Base-by-base conservation (phyloP, 192 early-diverging fungal genomes). In the Coemansia sp. region DNA sequence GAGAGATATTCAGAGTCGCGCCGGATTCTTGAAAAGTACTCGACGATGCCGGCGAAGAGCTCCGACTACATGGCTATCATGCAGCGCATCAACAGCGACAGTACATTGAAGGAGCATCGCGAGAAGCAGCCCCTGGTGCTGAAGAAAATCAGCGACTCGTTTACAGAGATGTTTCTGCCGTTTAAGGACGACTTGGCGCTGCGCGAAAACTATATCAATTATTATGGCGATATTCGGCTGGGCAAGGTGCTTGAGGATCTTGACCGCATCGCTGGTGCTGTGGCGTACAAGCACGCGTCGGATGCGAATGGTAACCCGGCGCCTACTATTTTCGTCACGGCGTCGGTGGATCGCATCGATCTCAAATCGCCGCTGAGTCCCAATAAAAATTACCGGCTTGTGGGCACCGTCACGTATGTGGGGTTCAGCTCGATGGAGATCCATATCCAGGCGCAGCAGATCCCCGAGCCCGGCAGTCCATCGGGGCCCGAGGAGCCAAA, bases 361-460 rank as follows among this genome's bases (percentile, higher is more conserved):
- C 61, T 96, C 38, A 62, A 87, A 28, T 52, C 75, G 22, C 74
- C 67, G 3, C 77, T 90, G 29, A 76, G 81, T 5, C 59, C 82
- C 8, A 79, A 85, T 49, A 37, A 71, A 35, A 88, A 96, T 59
- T 73, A 91, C 29, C 78, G 84, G n/a, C 68, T 96, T 32, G 79
- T 80, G 24, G 93, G 91, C 15, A 84, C 85, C 51, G 91, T 93
- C 22, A 88, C 87, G 1, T 90, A 83, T 58, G 89, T 89, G 4
- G 94, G 94, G 9, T 79, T 71, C 34, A 91, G 88, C 50, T 92
- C 89, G 19, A 89, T 96, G 90, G 94, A 94, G 79, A 84, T 87
- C 11, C 78, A 78, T 38, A 80, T 87, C 57, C 81, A 83, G 54
- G 70, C 84, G 48, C 87, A 89, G 43, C 60, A 78, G 4, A 53